Base-by-base conservation (phyloP, 1,139 yeast species). In the Torulaspora pretoriensis region DNA sequence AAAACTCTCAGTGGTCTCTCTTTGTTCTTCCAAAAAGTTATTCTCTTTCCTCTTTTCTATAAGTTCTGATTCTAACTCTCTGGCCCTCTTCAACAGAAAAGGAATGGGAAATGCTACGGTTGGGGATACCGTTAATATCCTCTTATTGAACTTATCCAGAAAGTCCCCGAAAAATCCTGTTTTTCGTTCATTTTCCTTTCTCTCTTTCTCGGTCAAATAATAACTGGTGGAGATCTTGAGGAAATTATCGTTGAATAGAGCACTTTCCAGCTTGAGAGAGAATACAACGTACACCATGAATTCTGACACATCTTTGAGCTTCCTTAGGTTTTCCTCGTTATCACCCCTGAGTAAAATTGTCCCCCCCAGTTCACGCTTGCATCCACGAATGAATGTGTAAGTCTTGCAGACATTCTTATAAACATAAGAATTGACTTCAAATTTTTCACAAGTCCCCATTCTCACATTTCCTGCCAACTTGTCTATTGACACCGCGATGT, bases 281-380 rank as follows among this genome's bases (percentile, higher is more conserved):
- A 85, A 78, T 28, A 82, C 78, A 1, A 84, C 85, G 41, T 85
- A 83, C 3, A 86, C 76, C 77, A 90, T 74, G 39, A 92, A 82
- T 54, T 87, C 95, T 2, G 86, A 74, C 1, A 90, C 83, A 46
- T 82, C 81, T 60, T 94, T 94, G 19, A 90, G 74, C 45, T 79
- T 78, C 42, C 79, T 74, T 50, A 90, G 66, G 1, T 73, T 61
- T 2, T 78, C 81, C 36, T 72, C 77, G 53, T 77, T 75, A 0
- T 80, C 83, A 2, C 98, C 98, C 48, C 98, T 72, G 22, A 94
- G 68, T 7, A 86, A 71, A 14, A 92, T 75, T 0, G 98, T 89
- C 37, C 92, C 83, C 0, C 98, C 98, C 0, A 82, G 68, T 34
- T 78, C 78, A 17, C 77, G 72, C 37, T 84, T 81, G 54, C 89